phyloP scores from a whole-genome alignment of 129 eudicot species.

The Deinandra increscens region DNA sequence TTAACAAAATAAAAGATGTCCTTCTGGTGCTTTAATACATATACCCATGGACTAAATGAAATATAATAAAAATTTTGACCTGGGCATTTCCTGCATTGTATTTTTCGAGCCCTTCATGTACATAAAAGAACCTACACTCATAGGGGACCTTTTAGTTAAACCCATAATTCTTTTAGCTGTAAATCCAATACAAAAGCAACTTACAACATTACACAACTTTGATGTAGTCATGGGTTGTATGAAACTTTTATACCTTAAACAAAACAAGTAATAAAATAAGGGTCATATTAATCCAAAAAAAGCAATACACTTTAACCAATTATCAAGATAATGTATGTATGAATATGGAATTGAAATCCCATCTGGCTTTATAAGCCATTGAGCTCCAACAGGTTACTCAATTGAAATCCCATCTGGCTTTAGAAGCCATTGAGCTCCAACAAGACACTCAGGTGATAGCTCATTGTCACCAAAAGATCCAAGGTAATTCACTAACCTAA shows the following conservation, averaged over 20 bases:
- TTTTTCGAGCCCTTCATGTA: too few relatives aligned
- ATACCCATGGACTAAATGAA: too few relatives aligned
- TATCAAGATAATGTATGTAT: slow-evolving; percentile 41
- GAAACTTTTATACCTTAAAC: slow-evolving; percentile 82
- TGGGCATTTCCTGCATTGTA: too few relatives aligned
- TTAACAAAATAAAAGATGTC: too few relatives aligned
- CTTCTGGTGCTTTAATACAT: too few relatives aligned
- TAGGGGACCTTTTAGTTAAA: too few relatives aligned
- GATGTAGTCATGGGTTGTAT: slow-evolving; percentile 87
- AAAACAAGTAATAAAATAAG: slow-evolving; percentile 11
- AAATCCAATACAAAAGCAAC: neutral
- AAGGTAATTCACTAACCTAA: slow-evolving; percentile 92
- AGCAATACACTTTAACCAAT: slow-evolving; percentile 5
- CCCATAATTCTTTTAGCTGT: too few relatives aligned
- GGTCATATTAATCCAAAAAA: neutral
- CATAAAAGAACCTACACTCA: too few relatives aligned
- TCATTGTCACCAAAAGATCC: slow-evolving; percentile 99
- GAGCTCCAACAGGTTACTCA: too few relatives aligned
- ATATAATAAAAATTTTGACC: too few relatives aligned
- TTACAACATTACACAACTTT: slow-evolving; percentile 79
- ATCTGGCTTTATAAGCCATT: too few relatives aligned
- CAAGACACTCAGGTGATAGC: slow-evolving; percentile 97
- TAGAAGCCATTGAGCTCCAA: slow-evolving; percentile 89
- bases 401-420: slow-evolving; percentile 93
- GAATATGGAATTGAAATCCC: too few relatives aligned